Base-by-base conservation (phyloP, 2,329 filamentous ascomycete genomes). In the Anisogramma anomala region DNA sequence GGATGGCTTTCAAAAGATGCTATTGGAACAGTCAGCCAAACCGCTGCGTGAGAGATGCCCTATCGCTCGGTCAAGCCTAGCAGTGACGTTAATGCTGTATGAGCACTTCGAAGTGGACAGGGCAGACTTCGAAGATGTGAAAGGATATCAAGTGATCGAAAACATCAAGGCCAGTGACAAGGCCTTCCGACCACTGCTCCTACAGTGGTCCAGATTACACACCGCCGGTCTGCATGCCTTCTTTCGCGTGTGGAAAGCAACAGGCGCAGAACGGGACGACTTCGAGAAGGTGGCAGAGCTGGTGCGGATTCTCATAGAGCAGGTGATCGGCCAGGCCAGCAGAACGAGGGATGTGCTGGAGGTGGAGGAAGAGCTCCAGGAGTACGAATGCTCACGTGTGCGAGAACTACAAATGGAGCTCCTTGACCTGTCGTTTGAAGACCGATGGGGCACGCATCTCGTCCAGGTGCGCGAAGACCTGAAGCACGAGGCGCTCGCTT, bases 71-170 rank as follows among this genome's bases (percentile, higher is more conserved):
- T 85, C 87, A 9, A 94, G 87, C 54, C 65, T 96, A 49, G 80
- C 86, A 0, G 78, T 95, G 27, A 96, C 89, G 1, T 73, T 82
- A 51, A 85, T 93, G 27, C 65, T 98, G 3, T 96, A 91, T 60
- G 87, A 96, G 52, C 87, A 96, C 59, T 98, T 98, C 53, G 87
- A 94, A 46, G 83, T 96, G 28, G 87, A 94, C 52, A 85, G 81
- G 58, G 74, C 79, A 3, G 86, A 93, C 38, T 65, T 82, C 37
- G 82, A 89, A 49, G 87, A 94, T 53, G 69, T 75, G 11, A 82
- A 85, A 58, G 77, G 74, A 17, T 86, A 88, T 53, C 74, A 86
- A 48, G 69, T 79, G 8, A 61, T 87, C 36, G 86, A 94, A 50
- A 79, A 77, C 18, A 70, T 74, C 47, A 79, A 84, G 41, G 82